Evolutionary conservation across 2,329 filamentous ascomycete genomes (phyloP), one percentile per base, ranked within the genome.

Genomic region (Metarhizium brunneum): DNA sequence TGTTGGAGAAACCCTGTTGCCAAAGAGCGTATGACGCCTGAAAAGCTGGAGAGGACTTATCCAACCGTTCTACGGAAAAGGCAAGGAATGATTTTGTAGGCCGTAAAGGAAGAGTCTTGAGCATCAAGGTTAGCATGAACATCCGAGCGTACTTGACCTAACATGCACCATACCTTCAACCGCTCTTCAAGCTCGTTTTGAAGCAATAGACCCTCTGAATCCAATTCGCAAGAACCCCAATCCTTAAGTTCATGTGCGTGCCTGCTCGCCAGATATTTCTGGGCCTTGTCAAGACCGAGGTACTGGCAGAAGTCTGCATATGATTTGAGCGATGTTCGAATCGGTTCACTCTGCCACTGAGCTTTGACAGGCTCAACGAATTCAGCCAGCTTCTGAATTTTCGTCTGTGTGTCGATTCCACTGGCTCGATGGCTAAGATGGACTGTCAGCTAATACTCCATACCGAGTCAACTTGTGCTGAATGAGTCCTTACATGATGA

Each of bases 71-170:
- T 0, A 94, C 92, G 0, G 92, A 95, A 51, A 92, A 92, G 2
- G 87, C 88, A n/a, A 99, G 74, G 66, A 97, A 88, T 0, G 90
- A 90, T 67, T 96, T 96, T 2, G 92, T 96, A 6, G 88, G 82
- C 56, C 92, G 84, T 47, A 99, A 73, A 4, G 94, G 94, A 14
- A 97, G 73, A 57, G 80, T 78, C 78, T 87, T 20, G 50, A 10
- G 6, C 14, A 7, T 42, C 47, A 7, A 38, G 55, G 54, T 63
- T 32, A 64, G 60, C 51, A 25, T n/a, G 11, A 4, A 14, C 6
- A 14, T n/a, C 45, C 45, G 20, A 48, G 20, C 10, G 4, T 30
- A 29, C 13, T 16, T 14, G 18, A 48, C 38, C 7, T 48, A 8
- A 8, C 6, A 25, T 48, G 45, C 20, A 63, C 6, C 73, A 59